Percentiles rank a stretch among this genome's conserved stretches.
These are phyloP conservation scores for Suhomyces faveliae DNA, from an alignment of 805 yeast species.

Conservation along the genomic window DNA sequence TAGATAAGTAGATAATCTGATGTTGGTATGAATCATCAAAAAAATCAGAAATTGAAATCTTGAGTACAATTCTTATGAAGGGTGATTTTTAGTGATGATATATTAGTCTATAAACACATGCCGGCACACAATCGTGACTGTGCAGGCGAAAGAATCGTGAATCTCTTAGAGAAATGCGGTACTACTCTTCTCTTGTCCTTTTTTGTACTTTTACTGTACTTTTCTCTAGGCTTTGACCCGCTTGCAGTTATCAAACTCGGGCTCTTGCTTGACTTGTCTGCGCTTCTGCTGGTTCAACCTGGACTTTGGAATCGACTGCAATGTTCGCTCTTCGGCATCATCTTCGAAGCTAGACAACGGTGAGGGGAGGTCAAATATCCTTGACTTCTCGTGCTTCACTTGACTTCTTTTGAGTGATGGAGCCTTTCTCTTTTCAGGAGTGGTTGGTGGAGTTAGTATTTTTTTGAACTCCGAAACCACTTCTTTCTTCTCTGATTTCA, in stretches of 20 bases:
- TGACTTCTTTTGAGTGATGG: constrained; percentile 21
- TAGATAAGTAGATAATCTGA: too few species aligned
- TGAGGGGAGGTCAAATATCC: constrained; percentile 25
- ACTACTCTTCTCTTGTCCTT: neutral
- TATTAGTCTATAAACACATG: neutral
- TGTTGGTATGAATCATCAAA: too few species aligned
- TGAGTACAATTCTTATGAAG: too few species aligned
- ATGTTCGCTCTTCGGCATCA: constrained; percentile 12
- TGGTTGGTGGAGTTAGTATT: constrained; percentile 33
- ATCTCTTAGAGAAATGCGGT: too few species aligned
- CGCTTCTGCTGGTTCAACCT: constrained; percentile 4
- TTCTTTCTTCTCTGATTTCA: constrained; percentile 13
- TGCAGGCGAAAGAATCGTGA: neutral
- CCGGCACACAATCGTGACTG: neutral
- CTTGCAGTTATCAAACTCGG: constrained; percentile 1
- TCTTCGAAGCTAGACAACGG: constrained; percentile 34
- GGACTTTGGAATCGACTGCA: constrained; percentile 1
- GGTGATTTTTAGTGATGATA: too few species aligned
- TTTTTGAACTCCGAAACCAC: too few species aligned
- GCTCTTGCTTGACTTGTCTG: constrained; percentile 7
- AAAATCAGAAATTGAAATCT: too few species aligned
- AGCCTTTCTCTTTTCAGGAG: constrained; percentile 29
- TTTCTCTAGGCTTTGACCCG: neutral
- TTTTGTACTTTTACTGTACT: neutral
- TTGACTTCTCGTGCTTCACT: constrained; percentile 9